Evolutionary conservation across 306 rosid species (phyloP), one percentile per base, ranked within the genome.

Genomic region (Malus fusca): DNA sequence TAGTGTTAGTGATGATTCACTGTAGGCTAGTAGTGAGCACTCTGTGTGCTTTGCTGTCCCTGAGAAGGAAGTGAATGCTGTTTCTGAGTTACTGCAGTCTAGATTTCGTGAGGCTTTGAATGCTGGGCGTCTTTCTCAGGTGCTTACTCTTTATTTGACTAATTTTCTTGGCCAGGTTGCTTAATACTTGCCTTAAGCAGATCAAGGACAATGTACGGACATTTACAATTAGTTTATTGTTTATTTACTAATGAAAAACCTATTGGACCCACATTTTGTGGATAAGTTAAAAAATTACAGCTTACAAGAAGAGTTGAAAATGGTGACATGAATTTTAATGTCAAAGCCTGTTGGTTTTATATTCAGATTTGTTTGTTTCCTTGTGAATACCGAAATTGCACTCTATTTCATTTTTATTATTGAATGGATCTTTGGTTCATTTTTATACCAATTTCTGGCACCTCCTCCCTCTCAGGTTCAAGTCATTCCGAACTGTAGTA

Each of bases 21-120:
- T 92, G 88, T 84, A 95, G 99, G 99, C 99, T 77, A 95, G 99
- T 88, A 95, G 99, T 71, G 99, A 95, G 88, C 99, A 95, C 81
- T 95, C 99, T 35, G 90, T 95, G 53, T 95, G 99, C 87, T 95
- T 95, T 87, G 99, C 99, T 78, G 99, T 95, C 59, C 99, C 99
- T 13, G 99, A 95, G 84, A 90, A 82, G 77, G 99, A 95, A 85
- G 99, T 95, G 76, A 88, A 88, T 72, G 97, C 97, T 72, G 99
- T 92, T 84, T 96, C 97, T 4, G 91, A 88, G 88, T 96, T 96
- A 55, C 81, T 95, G 76, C 89, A 89, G 82, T 90, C 99, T 69
- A 89, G 91, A 84, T 95, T 95, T 79, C 91, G 89, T 76, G 96
- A 87, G 86, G 99, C 99, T 78, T 87, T 95, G 90, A 94, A 89